Evolutionary conservation across 2,329 filamentous ascomycete genomes (phyloP).

Genomic region (Daldinia sp.): DNA sequence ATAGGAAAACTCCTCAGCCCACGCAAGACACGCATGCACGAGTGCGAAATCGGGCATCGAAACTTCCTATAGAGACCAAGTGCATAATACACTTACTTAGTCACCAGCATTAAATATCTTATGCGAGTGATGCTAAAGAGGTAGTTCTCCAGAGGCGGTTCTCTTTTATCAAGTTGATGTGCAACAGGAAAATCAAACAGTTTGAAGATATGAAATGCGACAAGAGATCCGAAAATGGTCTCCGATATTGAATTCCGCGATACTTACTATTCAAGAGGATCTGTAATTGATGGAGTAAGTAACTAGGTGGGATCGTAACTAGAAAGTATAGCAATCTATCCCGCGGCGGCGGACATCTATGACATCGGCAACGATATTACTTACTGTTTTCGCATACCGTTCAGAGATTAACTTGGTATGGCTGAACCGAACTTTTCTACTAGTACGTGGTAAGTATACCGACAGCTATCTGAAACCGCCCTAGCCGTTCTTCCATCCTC

Average conservation of each 20-base stretch:
- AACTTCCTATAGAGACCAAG: background rate
- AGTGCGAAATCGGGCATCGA: constrained; percentile 7
- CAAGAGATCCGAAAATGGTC: background rate
- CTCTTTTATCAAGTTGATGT: background rate
- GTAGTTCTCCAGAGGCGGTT: too few species aligned
- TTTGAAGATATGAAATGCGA: background rate
- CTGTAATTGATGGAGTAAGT: background rate
- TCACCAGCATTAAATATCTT: background rate
- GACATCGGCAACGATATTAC: background rate
- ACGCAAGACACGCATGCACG: constrained; percentile 13
- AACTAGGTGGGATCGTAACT: constrained; percentile 1
- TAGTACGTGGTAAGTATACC: background rate
- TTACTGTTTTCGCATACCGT: background rate
- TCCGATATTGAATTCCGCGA: background rate
- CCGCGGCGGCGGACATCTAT: background rate
- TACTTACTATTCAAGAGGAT: background rate
- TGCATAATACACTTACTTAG: background rate
- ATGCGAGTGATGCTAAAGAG: background rate
- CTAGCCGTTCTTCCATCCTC: background rate
- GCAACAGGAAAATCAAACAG: background rate
- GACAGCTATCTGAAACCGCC: constrained; percentile 19
- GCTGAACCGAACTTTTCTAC: background rate
- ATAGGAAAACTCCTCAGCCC: constrained; percentile 9
- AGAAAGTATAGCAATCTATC: background rate
- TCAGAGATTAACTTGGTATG: background rate